A percentile compares a stretch with the other conserved stretches of the same genome.
Conservation (phyloP, 176 grass and related monocot genomes). For the Lolium perenne region DNA sequence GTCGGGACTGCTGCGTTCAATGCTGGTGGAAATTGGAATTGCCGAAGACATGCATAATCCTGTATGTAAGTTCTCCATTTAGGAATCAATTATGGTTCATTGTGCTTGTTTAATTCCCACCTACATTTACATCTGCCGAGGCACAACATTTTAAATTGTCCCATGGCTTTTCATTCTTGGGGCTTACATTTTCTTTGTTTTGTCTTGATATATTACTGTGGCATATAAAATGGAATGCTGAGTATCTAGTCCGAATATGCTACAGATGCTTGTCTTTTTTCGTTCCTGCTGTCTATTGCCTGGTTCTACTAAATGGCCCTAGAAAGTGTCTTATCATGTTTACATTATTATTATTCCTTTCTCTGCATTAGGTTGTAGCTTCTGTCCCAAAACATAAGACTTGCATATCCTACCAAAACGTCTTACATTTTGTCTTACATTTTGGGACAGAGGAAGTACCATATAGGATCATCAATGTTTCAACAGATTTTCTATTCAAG, state of each 20-base stretch:
- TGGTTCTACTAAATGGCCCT: slow-evolving; percentile 17
- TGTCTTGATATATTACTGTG: slow-evolving; percentile 2
- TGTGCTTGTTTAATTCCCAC: slow-evolving; percentile 17
- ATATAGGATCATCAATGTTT: slow-evolving; percentile 18
- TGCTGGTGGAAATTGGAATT: slow-evolving; percentile 92
- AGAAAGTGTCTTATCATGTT: background rate
- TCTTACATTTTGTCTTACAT: too few relatives aligned
- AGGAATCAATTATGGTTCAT: slow-evolving; percentile 30
- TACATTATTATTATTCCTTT: background rate
- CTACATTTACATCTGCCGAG: slow-evolving; percentile 17
- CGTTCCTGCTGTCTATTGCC: background rate
- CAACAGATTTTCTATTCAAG: slow-evolving; percentile 7
- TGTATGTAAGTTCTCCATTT: slow-evolving; percentile 92
- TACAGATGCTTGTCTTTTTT: background rate
- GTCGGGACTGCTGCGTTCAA: slow-evolving; percentile 61
- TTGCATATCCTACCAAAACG: too few relatives aligned
- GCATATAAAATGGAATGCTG: background rate
- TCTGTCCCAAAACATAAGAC: too few relatives aligned
- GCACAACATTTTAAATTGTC: slow-evolving; percentile 9
- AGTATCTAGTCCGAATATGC: background rate
- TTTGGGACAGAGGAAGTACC: too few relatives aligned
- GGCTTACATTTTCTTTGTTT: background rate
- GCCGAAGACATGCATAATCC: slow-evolving; percentile 98
- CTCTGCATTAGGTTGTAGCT: slow-evolving; percentile 1
- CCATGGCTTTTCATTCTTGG: background rate